These are phyloP conservation scores for Nakazawaea populi DNA, from an alignment of 805 yeast genomes.

Conservation along the genomic window DNA sequence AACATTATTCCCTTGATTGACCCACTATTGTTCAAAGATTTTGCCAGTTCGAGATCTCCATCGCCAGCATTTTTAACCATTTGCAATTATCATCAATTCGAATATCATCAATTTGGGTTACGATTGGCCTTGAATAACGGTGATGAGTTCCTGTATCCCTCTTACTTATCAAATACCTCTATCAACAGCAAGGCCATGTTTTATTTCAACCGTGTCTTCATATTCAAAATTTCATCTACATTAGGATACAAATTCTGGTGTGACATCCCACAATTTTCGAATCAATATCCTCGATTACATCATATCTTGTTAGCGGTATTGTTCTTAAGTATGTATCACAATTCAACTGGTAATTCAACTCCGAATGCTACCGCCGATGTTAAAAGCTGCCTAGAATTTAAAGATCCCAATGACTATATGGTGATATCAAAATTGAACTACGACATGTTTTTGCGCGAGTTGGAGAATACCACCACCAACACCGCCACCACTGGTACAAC, in stretches of 20 bases:
- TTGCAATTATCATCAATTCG: no score
- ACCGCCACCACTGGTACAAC: no score
- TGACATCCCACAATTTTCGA: conserved; percentile 1
- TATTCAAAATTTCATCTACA: not conserved
- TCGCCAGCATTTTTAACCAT: no score
- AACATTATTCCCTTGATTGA: not conserved
- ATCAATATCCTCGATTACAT: not conserved
- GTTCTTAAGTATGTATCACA: not conserved
- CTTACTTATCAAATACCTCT: not conserved
- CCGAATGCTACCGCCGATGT: no score
- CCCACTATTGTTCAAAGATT: not conserved
- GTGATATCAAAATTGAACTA: not conserved
- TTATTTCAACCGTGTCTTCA: conserved; percentile 1
- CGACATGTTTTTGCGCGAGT: not conserved
- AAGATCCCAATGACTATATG: not conserved
- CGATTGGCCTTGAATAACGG: not conserved
- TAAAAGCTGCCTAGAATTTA: not conserved
- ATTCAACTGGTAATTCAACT: not conserved
- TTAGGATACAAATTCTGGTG: not conserved
- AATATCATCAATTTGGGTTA: no score
- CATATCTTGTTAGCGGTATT: not conserved
- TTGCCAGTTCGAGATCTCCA: not conserved
- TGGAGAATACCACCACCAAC: no score
- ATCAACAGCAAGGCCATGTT: conserved; percentile 3
- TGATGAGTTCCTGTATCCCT: not conserved